These are phyloP conservation scores for carrot (Daucus carota) DNA, from an alignment of 129 eudicot genomes.

Conservation along the genomic window DNA sequence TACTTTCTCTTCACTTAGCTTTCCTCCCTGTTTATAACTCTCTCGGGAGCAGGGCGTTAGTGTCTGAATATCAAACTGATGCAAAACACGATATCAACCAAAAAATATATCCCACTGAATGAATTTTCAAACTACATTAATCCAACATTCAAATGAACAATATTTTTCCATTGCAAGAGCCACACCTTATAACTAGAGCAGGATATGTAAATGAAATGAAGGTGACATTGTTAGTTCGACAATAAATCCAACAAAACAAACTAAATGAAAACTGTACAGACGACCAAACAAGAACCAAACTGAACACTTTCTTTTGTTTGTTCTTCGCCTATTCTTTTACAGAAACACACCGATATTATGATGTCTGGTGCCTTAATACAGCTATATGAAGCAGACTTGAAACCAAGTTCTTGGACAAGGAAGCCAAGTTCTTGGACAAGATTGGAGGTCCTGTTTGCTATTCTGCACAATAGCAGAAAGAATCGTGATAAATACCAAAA, in stretches of 20 bases:
- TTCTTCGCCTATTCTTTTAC: not conserved
- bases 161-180: not conserved
- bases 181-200: not conserved
- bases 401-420: not conserved
- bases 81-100: no score
- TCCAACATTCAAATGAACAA: not conserved
- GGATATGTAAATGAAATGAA: not conserved
- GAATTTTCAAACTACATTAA: not conserved
- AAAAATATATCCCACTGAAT: no score
- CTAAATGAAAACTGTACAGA: not conserved
- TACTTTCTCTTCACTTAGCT: no score
- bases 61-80: no score
- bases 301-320: not conserved
- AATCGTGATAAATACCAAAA: constrained; percentile 4
- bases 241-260: not conserved
- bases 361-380: not conserved
- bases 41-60: no score
- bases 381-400: not conserved
- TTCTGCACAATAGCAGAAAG: constrained; percentile 11
- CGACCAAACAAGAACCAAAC: not conserved
- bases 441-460: constrained; percentile 2
- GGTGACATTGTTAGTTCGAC: not conserved
- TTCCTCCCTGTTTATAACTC: no score
- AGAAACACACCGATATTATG: not conserved
- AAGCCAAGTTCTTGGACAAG: not conserved